Conservation (phyloP, 2,329 filamentous ascomycete genomes). For the Knufia fluminis region DNA sequence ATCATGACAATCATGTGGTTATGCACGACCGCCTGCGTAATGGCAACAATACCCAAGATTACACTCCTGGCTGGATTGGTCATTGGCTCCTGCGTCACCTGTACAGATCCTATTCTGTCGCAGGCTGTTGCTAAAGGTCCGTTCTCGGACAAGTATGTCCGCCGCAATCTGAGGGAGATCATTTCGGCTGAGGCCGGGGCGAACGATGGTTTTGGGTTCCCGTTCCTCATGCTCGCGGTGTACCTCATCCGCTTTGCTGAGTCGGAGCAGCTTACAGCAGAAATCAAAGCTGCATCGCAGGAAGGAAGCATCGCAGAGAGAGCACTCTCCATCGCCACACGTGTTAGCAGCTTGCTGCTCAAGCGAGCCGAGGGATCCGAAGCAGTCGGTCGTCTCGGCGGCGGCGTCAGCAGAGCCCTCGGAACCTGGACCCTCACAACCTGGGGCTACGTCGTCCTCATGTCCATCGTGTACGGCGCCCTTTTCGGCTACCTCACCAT, state of each 20-base stretch:
- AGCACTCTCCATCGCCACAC: constrained; percentile 15
- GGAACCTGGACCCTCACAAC: constrained; percentile 53
- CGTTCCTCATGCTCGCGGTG: constrained; percentile 50
- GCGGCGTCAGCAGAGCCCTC: constrained; percentile 43
- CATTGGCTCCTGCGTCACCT: constrained; percentile 53
- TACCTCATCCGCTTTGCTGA: constrained; percentile 49
- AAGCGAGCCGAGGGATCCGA: constrained; percentile 12
- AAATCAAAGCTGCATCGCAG: constrained; percentile 14
- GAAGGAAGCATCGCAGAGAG: constrained; percentile 19
- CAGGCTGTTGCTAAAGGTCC: constrained; percentile 55
- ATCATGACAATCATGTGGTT: constrained; percentile 57
- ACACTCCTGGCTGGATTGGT: constrained; percentile 47
- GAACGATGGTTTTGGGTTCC: constrained; percentile 55
- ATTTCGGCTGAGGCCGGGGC: constrained; percentile 54
- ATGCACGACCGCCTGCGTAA: constrained; percentile 47
- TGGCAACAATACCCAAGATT: constrained; percentile 47
- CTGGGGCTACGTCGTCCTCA: constrained; percentile 49
- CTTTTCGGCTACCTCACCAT: constrained; percentile 42
- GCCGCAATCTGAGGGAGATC: constrained; percentile 48
- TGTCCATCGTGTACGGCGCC: constrained; percentile 45
- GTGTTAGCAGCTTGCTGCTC: constrained; percentile 22
- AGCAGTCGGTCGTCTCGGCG: constrained; percentile 44
- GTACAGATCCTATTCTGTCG: constrained; percentile 53
- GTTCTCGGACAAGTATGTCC: constrained; percentile 54
- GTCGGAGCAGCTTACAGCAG: constrained; percentile 19